These are phyloP conservation scores for Erodium maritimum DNA, from an alignment of 345 rosid species.

Conservation along the genomic window DNA sequence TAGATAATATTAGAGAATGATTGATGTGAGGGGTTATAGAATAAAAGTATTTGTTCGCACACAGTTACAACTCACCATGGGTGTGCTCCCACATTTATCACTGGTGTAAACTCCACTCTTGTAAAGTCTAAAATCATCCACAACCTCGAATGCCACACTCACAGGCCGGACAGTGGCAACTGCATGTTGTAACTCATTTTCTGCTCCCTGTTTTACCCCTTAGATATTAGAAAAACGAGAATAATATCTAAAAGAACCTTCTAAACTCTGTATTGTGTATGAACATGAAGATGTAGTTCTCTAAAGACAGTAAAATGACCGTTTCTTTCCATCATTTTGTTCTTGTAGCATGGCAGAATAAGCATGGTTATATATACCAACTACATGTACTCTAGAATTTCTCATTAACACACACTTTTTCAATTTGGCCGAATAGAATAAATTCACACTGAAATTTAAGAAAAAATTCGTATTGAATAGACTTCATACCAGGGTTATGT, in stretches of 20 bases:
- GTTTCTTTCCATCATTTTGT: background rate
- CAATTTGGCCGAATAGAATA: too few species aligned
- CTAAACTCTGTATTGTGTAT: background rate
- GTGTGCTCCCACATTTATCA: slow-evolving; percentile 48
- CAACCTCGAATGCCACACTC: slow-evolving; percentile 83
- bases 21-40: background rate
- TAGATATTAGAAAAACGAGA: background rate
- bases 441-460: background rate
- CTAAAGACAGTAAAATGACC: background rate
- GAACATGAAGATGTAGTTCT: background rate
- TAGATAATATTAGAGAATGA: background rate
- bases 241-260: background rate
- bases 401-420: too few species aligned
- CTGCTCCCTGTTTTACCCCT: slow-evolving; percentile 52
- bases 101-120: slow-evolving; percentile 75
- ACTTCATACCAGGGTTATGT: slow-evolving; percentile 67
- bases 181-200: slow-evolving; percentile 86
- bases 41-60: background rate
- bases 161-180: slow-evolving; percentile 81
- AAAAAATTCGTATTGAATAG: background rate
- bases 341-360: background rate
- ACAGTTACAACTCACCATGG: slow-evolving; percentile 41
- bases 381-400: too few species aligned
- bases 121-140: slow-evolving; percentile 52
- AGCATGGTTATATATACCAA: background rate